Base-by-base conservation (phyloP, 2,329 filamentous ascomycete genomes). In the Bipolaris sorokiniana region DNA sequence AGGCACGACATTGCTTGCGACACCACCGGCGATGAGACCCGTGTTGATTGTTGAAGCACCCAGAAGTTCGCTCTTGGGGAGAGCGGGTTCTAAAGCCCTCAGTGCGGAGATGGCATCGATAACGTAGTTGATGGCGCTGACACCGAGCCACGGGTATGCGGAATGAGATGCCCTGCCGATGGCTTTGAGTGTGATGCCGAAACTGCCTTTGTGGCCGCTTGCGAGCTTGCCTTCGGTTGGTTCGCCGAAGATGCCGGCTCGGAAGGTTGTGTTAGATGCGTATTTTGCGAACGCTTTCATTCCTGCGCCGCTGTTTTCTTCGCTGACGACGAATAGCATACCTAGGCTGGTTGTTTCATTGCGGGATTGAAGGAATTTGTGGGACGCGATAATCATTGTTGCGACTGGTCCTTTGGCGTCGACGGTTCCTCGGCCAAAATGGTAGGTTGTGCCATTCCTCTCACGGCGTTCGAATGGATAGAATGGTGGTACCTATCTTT, bases 161-260 rank as follows among this genome's bases (percentile, higher is more conserved):
- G 88, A 92, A 77, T 98, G 94, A 0, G 90, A 91, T 0, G 88
- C 89, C 60, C 87, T 87, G 18, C 94, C 94, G 31, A 82, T 82
- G 0, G 90, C 90, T 13, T 79, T 78, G 58, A 97, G 70, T 1
- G 81, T 79, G 69, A 92, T 88, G 38, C 83, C 82, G 2, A 92
- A 75, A 50, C 86, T 88, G 28, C 94, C 94, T 79, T 98, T 97
- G 83, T 97, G 94, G 3, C 94, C 94, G 47, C 89, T 88, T 0
- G 91, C 92, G 26, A 97, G 88, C 75, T 90, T 91, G 64, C 89
- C 85, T 70, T 96, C 91, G 0, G 94, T 98, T 0, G 94, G 94
- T 75, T 98, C 94, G 47, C 94, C 94, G 69, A 97, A 97, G 70
- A 93, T 90, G 67, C 90, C 88, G 3, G 91, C 86, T 31, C 88